A percentile compares a stretch with the other conserved stretches of the same genome.
These are phyloP conservation scores for Septoria linicola DNA, from an alignment of 2,329 filamentous ascomycete genomes.

Conservation along the genomic window DNA sequence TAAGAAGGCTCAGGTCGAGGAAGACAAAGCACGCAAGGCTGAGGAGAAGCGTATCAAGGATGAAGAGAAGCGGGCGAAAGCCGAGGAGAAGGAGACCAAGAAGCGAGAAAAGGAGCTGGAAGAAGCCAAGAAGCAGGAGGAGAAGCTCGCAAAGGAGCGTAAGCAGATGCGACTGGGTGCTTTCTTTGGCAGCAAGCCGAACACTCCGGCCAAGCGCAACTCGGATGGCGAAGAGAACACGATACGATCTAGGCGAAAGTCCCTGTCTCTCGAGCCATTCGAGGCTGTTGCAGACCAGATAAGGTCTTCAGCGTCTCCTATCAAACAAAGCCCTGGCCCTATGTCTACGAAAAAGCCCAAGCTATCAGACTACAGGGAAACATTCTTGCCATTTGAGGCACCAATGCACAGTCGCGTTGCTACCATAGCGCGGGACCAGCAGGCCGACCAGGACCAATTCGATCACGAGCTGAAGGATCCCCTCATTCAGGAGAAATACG, in stretches of 20 bases:
- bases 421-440: slow-evolving; percentile 35
- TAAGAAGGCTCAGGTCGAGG: slow-evolving; percentile 42
- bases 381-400: slow-evolving; percentile 79
- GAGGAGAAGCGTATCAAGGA: slow-evolving; percentile 37
- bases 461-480: slow-evolving; percentile 34
- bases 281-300: slow-evolving; percentile 32
- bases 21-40: slow-evolving; percentile 44
- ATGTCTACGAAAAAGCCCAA: slow-evolving; percentile 28
- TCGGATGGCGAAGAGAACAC: slow-evolving; percentile 17
- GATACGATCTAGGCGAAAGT: slow-evolving; percentile 38
- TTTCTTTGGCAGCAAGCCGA: slow-evolving; percentile 46
- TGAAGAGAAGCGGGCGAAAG: slow-evolving; percentile 43
- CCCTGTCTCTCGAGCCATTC: slow-evolving; percentile 37
- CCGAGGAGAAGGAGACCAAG: slow-evolving; percentile 45
- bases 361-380: slow-evolving; percentile 52
- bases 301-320: slow-evolving; percentile 29
- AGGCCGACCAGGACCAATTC: slow-evolving; percentile 32
- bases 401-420: slow-evolving; percentile 73
- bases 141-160: slow-evolving; percentile 36
- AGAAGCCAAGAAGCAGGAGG: slow-evolving; percentile 34
- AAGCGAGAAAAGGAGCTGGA: slow-evolving; percentile 42
- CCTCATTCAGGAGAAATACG: slow-evolving; percentile 33
- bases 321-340: slow-evolving; percentile 25
- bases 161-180: slow-evolving; percentile 42
- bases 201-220: slow-evolving; percentile 33